Percentiles rank a stretch among this genome's conserved stretches.
These are phyloP conservation scores for Aspergillus diversus DNA, from an alignment of 495 filamentous ascomycete species.

Conservation along the genomic window DNA sequence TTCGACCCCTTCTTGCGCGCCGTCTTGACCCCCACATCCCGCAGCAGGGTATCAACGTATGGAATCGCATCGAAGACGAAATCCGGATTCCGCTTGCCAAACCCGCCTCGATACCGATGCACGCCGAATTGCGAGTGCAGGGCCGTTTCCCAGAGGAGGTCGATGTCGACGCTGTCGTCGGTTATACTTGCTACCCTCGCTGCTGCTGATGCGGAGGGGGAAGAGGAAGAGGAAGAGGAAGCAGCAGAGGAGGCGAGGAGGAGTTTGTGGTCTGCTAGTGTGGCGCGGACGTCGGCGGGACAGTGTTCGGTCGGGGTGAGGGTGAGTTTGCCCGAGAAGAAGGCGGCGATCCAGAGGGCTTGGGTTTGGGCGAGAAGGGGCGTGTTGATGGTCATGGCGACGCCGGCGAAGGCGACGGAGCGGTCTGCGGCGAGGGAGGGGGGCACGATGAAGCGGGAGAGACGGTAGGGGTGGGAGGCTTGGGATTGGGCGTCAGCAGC, in stretches of 20 bases:
- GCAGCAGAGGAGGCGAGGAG: background rate
- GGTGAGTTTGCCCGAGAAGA: conserved; percentile 51
- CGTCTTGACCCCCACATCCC: conserved; percentile 61
- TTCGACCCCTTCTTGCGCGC: conserved; percentile 49
- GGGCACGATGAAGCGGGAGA: conserved; percentile 75
- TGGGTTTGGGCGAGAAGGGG: conserved; percentile 66
- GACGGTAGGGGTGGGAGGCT: conserved; percentile 46
- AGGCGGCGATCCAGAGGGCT: conserved; percentile 74
- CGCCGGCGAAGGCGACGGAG: conserved; percentile 70
- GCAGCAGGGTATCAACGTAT: conserved; percentile 74
- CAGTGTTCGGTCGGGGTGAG: conserved; percentile 32
- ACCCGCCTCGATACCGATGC: conserved; percentile 69
- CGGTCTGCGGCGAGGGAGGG: conserved; percentile 58
- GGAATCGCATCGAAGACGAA: conserved; percentile 77
- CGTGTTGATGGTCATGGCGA: conserved; percentile 66
- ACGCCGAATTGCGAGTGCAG: conserved; percentile 69
- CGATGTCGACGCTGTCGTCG: conserved; percentile 19
- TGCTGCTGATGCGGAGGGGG: conserved; percentile 10
- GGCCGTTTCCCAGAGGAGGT: conserved; percentile 58
- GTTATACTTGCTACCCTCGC: background rate
- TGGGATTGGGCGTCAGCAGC: conserved; percentile 36
- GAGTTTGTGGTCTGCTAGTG: conserved; percentile 1
- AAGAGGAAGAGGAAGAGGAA: background rate
- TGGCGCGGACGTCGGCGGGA: conserved; percentile 21
- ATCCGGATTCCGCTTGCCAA: conserved; percentile 65